phyloP scores from a whole-genome alignment of 805 yeast genomes.

The Spathaspora girioi region DNA sequence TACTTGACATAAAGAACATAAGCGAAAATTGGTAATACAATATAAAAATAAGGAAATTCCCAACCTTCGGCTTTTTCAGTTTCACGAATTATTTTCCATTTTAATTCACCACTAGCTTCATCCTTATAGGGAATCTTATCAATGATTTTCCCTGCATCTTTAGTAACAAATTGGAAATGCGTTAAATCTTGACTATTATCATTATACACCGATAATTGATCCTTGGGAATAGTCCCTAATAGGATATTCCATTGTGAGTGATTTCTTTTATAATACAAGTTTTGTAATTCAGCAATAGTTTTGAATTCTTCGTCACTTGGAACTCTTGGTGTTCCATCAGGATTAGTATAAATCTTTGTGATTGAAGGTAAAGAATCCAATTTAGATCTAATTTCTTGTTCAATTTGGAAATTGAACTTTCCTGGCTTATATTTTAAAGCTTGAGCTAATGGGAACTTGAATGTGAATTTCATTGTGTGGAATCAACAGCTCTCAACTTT shows the following conservation, averaged over 20 bases:
- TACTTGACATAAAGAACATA: slow-evolving; percentile 50
- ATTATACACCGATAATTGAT: slow-evolving; percentile 51
- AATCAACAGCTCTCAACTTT: background rate
- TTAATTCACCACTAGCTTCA: slow-evolving; percentile 70
- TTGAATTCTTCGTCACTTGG: slow-evolving; percentile 71
- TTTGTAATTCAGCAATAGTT: slow-evolving; percentile 67
- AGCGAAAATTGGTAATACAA: slow-evolving; percentile 68
- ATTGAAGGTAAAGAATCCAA: slow-evolving; percentile 63
- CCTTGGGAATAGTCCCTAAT: slow-evolving; percentile 46
- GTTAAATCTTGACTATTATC: slow-evolving; percentile 61
- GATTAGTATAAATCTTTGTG: slow-evolving; percentile 63
- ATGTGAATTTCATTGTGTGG: slow-evolving; percentile 35
- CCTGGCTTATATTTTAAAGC: slow-evolving; percentile 35
- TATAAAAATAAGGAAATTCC: slow-evolving; percentile 71
- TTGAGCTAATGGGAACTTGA: slow-evolving; percentile 34
- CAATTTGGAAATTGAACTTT: slow-evolving; percentile 46
- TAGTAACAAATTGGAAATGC: slow-evolving; percentile 50
- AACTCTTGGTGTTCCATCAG: slow-evolving; percentile 70
- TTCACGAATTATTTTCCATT: slow-evolving; percentile 75
- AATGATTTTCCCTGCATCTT: slow-evolving; percentile 55
- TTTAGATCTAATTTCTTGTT: slow-evolving; percentile 58
- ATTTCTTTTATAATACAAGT: slow-evolving; percentile 53
- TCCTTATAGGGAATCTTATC: slow-evolving; percentile 85
- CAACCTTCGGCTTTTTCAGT: slow-evolving; percentile 76
- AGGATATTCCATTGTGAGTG: slow-evolving; percentile 48